Evolutionary conservation across 805 yeast species (phyloP), one percentile per base, ranked within the genome.

Genomic region (Wickerhamomyces canadensis): DNA sequence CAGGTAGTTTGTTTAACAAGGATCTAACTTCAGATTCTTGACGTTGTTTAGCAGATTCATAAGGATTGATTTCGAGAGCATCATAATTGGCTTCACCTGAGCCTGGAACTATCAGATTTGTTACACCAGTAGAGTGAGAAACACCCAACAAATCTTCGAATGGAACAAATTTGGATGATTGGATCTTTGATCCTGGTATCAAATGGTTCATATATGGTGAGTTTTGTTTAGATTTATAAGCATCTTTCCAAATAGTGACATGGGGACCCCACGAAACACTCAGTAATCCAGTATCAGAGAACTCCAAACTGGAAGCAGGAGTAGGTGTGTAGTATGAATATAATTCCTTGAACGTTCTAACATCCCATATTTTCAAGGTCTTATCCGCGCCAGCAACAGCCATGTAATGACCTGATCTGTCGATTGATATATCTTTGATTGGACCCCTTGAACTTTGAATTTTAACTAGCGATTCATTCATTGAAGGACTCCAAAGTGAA

Each of bases 61-160:
- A 93, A 45, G 98, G 98, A 60, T 93, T 93, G 53, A 79, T 62
- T 63, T 93, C 98, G 58, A 88, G 62, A 3, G 98, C 88, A 67
- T 93, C 98, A 60, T 76, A 88, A 64, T 93, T 93, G 44, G 98
- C 96, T 65, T 93, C 98, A 68, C 98, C 98, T 29, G 97, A 70
- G 19, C 98, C 98, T 28, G 98, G 98, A 41, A 93, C 72, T 48
- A 93, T 82, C 42, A 93, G 49, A n/a, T 93, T 80, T n/a, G 81
- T 74, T 28, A 88, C 70, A 31, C 96, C 95, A 2, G 64, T 61
- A 35, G 74, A 69, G 57, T 87, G 94, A 3, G 97, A 97, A 10
- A 84, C 75, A 19, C 96, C 95, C 18, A 93, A 68, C n/a, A 91
- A 67, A 84, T 93, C 98, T 66, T 93, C 98, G 61, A 81, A 93